Conservation (phyloP, 768 basidiomycete species). For the Boletus rubescentipes region DNA sequence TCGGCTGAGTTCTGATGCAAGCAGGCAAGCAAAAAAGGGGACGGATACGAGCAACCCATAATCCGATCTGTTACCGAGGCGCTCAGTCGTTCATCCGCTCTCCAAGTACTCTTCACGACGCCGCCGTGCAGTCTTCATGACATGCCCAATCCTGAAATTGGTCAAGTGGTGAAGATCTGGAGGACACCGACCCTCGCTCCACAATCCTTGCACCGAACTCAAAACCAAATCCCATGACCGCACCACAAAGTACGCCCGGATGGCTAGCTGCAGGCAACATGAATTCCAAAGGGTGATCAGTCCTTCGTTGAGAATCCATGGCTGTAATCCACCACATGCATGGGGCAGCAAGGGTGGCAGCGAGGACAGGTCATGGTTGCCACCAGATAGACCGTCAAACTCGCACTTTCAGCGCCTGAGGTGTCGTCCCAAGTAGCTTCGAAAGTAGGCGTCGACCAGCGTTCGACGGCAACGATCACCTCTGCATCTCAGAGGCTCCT, state of each 20-base stretch:
- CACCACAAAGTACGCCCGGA: slow-evolving; percentile 28
- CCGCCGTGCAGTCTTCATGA: slow-evolving; percentile 25
- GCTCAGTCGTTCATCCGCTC: slow-evolving; percentile 26
- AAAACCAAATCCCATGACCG: slow-evolving; percentile 33
- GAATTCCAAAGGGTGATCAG: slow-evolving; percentile 30
- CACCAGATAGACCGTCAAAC: slow-evolving; percentile 30
- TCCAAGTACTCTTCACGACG: slow-evolving; percentile 22
- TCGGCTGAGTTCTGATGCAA: slow-evolving; percentile 35
- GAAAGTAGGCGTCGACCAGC: slow-evolving; percentile 23
- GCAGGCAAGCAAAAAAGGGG: slow-evolving; percentile 42
- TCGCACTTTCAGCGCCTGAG: slow-evolving; percentile 30
- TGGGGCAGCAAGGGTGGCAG: slow-evolving; percentile 15
- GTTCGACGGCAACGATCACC: slow-evolving; percentile 21
- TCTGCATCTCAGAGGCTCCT: slow-evolving; percentile 16
- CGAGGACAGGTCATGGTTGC: slow-evolving; percentile 32
- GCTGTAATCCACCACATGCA: slow-evolving; percentile 26
- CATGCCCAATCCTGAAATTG: slow-evolving; percentile 33
- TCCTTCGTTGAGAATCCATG: slow-evolving; percentile 23
- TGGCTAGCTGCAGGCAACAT: slow-evolving; percentile 26
- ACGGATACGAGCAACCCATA: slow-evolving; percentile 40
- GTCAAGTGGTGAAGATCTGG: slow-evolving; percentile 35
- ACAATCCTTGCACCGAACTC: slow-evolving; percentile 33
- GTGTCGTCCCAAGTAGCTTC: slow-evolving; percentile 24
- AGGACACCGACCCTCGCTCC: slow-evolving; percentile 28
- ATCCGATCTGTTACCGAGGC: slow-evolving; percentile 26